These are phyloP conservation scores for Cryoendolithus antarcticus DNA, from an alignment of 2,329 filamentous ascomycete genomes.

Conservation along the genomic window DNA sequence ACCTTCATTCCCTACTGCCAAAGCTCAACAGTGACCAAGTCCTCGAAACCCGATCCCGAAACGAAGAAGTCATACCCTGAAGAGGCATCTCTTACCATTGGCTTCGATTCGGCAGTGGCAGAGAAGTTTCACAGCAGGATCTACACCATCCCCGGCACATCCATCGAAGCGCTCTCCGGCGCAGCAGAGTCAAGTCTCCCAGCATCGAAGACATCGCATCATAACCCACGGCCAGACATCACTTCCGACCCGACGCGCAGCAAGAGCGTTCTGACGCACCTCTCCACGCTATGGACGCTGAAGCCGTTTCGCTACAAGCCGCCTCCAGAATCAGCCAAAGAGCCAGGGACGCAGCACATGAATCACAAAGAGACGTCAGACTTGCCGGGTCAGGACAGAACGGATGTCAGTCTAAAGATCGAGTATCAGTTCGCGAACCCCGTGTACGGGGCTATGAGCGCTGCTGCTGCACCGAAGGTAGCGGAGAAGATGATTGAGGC, in stretches of 20 bases:
- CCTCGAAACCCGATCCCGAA: constrained; percentile 40
- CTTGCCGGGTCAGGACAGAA: constrained; percentile 36
- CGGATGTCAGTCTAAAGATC: constrained; percentile 64
- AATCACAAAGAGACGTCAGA: constrained; percentile 31
- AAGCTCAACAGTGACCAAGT: constrained; percentile 62
- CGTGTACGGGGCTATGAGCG: constrained; percentile 72
- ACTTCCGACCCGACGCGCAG: constrained; percentile 25
- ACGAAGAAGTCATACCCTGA: constrained; percentile 51
- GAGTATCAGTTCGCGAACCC: constrained; percentile 79
- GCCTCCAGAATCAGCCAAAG: constrained; percentile 28
- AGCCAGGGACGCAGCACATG: constrained; percentile 13
- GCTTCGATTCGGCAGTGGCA: constrained; percentile 68
- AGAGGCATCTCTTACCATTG: constrained; percentile 67
- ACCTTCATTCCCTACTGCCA: constrained; percentile 88
- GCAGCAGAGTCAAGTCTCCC: constrained; percentile 35
- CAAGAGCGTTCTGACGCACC: constrained; percentile 46
- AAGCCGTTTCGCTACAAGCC: constrained; percentile 35
- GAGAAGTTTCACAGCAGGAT: constrained; percentile 75
- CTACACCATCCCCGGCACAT: constrained; percentile 58
- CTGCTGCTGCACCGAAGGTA: constrained; percentile 70
- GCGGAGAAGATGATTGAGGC: constrained; percentile 83
- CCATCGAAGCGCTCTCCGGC: constrained; percentile 69
- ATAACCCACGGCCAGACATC: constrained; percentile 23
- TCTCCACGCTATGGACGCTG: constrained; percentile 60
- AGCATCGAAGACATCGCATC: constrained; percentile 29